Percentiles rank a stretch among this genome's conserved stretches.
Conservation (phyloP, 352 stramenopile species). For the Phytophthora cryptogea region DNA sequence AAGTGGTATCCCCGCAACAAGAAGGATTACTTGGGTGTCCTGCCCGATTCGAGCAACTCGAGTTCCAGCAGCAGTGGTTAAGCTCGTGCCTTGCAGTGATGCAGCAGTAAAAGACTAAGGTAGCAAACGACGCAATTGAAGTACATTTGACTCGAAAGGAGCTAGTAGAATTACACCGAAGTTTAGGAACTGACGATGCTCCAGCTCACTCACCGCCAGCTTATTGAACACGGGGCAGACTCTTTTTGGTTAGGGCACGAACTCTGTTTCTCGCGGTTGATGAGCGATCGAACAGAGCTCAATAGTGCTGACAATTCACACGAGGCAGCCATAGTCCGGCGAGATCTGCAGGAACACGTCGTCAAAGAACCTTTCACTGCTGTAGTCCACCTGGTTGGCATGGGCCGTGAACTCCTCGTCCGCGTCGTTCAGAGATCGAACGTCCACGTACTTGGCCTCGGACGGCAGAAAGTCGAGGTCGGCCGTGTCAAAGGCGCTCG, state of each 20-base stretch:
- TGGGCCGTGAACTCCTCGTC: constrained; percentile 54
- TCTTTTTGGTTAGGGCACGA: constrained; percentile 7
- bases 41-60: constrained; percentile 35
- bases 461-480: constrained; percentile 43
- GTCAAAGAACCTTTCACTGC: constrained; percentile 73
- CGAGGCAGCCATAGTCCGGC: constrained; percentile 71
- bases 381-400: constrained; percentile 66
- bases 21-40: constrained; percentile 70
- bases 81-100: not conserved
- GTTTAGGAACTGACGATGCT: constrained; percentile 7
- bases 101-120: constrained; percentile 11
- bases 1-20: constrained; percentile 78
- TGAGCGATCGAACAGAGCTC: constrained; percentile 25
- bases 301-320: constrained; percentile 26
- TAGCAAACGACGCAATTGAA: constrained; percentile 9
- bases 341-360: constrained; percentile 83
- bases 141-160: constrained; percentile 11
- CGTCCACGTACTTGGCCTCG: constrained; percentile 60
- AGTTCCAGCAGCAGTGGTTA: constrained; percentile 19
- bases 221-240: constrained; percentile 21
- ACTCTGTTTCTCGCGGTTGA: constrained; percentile 25
- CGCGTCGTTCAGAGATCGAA: constrained; percentile 50
- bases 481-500: constrained; percentile 30
- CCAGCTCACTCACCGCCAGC: constrained; percentile 13
- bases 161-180: constrained; percentile 27